Percentiles rank a stretch among this genome's conserved stretches.
phyloP scores from a whole-genome alignment of 176 grass and related monocot species.

The Phoenix roebelenii region DNA sequence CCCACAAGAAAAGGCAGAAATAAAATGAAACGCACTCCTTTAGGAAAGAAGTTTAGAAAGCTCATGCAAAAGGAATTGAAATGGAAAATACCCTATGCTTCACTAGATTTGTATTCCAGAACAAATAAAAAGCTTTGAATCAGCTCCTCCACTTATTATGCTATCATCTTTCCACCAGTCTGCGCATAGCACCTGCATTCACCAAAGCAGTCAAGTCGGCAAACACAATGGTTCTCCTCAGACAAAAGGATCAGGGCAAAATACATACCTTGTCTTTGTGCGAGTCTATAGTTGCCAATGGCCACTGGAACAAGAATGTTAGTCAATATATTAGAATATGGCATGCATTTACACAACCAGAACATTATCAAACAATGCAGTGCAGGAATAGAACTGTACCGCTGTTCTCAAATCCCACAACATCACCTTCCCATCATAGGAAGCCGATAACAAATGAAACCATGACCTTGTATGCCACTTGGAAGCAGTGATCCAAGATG shows the following conservation, averaged over 20 bases:
- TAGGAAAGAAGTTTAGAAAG: no score
- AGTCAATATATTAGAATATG: not conserved
- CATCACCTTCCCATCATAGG: constrained; percentile 96
- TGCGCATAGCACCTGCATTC: constrained; percentile 58
- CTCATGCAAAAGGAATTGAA: no score
- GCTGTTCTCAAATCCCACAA: constrained; percentile 98
- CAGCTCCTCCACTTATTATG: constrained; percentile 80
- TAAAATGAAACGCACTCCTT: no score
- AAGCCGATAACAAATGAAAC: constrained; percentile 88
- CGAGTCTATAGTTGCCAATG: constrained; percentile 61
- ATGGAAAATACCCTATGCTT: no score
- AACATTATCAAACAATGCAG: constrained; percentile 5
- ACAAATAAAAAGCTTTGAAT: constrained; percentile 74
- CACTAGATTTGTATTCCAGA: constrained; percentile 56
- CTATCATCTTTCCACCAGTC: constrained; percentile 91
- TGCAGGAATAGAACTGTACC: constrained; percentile 39
- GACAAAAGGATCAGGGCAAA: not conserved
- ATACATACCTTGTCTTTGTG: constrained; percentile 66
- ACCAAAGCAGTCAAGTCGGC: not conserved
- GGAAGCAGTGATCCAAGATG: constrained; percentile 71
- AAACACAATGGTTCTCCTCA: no score
- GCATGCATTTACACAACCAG: not conserved
- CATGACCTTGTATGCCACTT: constrained; percentile 91
- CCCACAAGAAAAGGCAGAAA: no score
- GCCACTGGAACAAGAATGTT: constrained; percentile 60